Percentiles rank a stretch among this genome's conserved stretches.
Evolutionary conservation across 495 filamentous ascomycete species (phyloP).

Genomic region (Polyplosphaeria fusca): DNA sequence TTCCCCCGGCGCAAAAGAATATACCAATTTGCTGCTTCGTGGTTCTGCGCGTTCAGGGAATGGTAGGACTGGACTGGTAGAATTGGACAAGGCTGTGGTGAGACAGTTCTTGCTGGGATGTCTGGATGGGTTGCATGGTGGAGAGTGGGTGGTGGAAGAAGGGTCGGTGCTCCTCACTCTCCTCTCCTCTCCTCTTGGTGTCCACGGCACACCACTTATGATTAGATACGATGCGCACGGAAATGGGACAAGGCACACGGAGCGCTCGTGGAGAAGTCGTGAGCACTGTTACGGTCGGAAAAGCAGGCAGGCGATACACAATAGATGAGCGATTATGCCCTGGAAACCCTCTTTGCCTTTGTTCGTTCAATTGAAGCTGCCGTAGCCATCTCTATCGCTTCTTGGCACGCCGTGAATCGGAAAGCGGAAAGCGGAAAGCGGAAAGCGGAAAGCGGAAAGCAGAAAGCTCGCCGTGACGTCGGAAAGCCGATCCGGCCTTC

Average conservation of each 20-base stretch:
- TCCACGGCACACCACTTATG: too few relatives aligned
- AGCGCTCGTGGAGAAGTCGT: slow-evolving; percentile 1
- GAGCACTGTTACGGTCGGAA: slow-evolving; percentile 13
- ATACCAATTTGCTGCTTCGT: slow-evolving; percentile 35
- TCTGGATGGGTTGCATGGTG: slow-evolving; percentile 8
- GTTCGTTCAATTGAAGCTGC: too few relatives aligned
- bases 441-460: too few relatives aligned
- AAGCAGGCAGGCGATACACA: slow-evolving; percentile 15
- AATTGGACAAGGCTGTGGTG: neutral
- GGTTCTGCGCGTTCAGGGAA: neutral
- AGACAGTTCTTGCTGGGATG: slow-evolving; percentile 2
- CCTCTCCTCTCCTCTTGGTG: slow-evolving; percentile 4
- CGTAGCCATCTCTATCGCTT: too few relatives aligned
- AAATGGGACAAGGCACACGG: too few relatives aligned
- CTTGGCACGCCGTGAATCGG: too few relatives aligned
- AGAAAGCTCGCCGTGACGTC: too few relatives aligned
- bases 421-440: too few relatives aligned
- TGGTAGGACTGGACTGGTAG: neutral
- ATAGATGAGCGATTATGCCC: slow-evolving; percentile 20
- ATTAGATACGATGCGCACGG: too few relatives aligned
- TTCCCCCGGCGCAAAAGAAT: slow-evolving; percentile 39
- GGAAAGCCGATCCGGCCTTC: too few relatives aligned
- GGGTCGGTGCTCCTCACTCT: neutral
- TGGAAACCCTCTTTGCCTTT: too few relatives aligned
- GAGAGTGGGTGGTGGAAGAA: neutral